phyloP scores from a whole-genome alignment of 768 basidiomycete species.

The Amanita jacksonii region DNA sequence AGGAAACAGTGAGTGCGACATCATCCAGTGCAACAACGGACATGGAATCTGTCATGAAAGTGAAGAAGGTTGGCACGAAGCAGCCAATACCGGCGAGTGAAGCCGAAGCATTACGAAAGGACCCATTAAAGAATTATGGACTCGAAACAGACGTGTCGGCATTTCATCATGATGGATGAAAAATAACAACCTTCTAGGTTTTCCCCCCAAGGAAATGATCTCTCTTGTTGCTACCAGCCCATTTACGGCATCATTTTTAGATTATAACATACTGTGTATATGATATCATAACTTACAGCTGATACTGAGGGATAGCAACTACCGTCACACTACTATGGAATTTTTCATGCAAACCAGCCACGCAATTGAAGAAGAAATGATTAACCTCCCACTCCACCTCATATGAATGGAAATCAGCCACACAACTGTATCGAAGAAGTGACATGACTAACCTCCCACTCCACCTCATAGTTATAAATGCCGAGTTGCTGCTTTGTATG shows the following conservation, averaged over 20 bases:
- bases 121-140: constrained; percentile 72
- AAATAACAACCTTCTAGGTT: background rate
- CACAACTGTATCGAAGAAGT: too few relatives aligned
- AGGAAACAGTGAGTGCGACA: background rate
- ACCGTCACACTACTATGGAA: too few relatives aligned
- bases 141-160: constrained; percentile 7
- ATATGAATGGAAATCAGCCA: too few relatives aligned
- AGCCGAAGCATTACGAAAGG: constrained; percentile 69
- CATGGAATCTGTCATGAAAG: constrained; percentile 60
- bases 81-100: constrained; percentile 43
- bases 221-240: background rate
- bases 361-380: too few relatives aligned
- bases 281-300: background rate
- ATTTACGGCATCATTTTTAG: too few relatives aligned
- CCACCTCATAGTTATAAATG: too few relatives aligned
- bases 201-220: background rate
- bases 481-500: too few relatives aligned
- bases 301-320: too few relatives aligned
- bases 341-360: too few relatives aligned
- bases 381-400: too few relatives aligned
- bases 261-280: background rate
- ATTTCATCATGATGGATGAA: constrained; percentile 8
- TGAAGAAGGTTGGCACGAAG: constrained; percentile 38
- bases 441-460: too few relatives aligned
- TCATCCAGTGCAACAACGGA: constrained; percentile 18